phyloP scores from a whole-genome alignment of 148 eudicot genomes.

The Persicaria tinctoria region DNA sequence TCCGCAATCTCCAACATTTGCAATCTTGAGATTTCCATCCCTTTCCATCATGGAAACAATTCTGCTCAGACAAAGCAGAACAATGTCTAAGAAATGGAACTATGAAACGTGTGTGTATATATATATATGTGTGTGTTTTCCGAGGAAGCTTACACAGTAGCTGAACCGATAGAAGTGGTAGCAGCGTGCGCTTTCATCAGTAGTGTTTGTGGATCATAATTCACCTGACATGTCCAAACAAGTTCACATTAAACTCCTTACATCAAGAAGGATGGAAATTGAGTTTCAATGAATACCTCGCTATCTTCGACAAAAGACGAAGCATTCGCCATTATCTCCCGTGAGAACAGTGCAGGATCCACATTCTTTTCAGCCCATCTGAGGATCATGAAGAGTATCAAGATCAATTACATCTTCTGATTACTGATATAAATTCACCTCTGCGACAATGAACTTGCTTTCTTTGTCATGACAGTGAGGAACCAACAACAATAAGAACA shows the following conservation, averaged over 20 bases:
- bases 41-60: slow-evolving; percentile 76
- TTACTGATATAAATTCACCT: background rate
- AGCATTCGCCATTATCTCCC: slow-evolving; percentile 63
- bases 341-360: slow-evolving; percentile 75
- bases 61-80: slow-evolving; percentile 20
- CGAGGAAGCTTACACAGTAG: slow-evolving; percentile 77
- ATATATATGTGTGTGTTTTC: too few relatives aligned
- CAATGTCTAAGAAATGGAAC: background rate
- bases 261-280: background rate
- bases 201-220: slow-evolving; percentile 64
- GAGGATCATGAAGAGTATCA: slow-evolving; percentile 5
- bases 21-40: slow-evolving; percentile 74
- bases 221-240: slow-evolving; percentile 38
- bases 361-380: slow-evolving; percentile 90
- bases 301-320: slow-evolving; percentile 55
- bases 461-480: too few relatives aligned
- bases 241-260: background rate
- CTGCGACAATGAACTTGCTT: background rate
- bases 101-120: background rate
- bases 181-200: slow-evolving; percentile 82
- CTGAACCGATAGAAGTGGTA: slow-evolving; percentile 78
- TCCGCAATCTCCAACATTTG: slow-evolving; percentile 94
- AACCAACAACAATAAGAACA: too few relatives aligned
- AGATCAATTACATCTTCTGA: background rate
- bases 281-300: slow-evolving; percentile 35